Percentiles rank a stretch among this genome's conserved stretches.
phyloP scores from a whole-genome alignment of 306 rosid species.

The Pterocarpus santalinus region DNA sequence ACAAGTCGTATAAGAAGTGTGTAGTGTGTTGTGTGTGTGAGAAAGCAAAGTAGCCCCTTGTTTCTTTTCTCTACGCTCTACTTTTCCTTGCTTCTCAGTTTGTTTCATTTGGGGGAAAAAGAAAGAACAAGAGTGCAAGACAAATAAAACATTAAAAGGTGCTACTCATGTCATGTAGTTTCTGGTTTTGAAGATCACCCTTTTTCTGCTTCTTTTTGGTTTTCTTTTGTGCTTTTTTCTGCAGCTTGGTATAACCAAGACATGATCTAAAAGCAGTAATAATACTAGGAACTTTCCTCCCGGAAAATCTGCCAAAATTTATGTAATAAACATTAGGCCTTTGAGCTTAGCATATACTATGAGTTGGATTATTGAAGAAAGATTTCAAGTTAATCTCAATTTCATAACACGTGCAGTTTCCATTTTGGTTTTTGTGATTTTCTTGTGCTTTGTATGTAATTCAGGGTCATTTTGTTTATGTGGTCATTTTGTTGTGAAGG shows the following conservation, averaged over 20 bases:
- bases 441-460: neutral
- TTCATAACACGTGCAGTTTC: neutral
- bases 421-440: neutral
- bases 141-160: neutral
- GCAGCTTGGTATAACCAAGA: neutral
- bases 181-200: constrained; percentile 26
- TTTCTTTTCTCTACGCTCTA: constrained; percentile 26
- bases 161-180: constrained; percentile 3
- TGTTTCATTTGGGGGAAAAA: neutral
- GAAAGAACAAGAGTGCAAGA: neutral
- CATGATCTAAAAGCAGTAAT: neutral
- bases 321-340: neutral
- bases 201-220: neutral
- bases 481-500: constrained; percentile 41
- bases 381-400: neutral
- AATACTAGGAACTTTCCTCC: neutral
- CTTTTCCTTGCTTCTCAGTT: neutral
- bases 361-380: neutral
- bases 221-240: neutral
- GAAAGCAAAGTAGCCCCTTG: constrained; percentile 16
- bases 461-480: neutral
- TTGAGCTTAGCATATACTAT: neutral
- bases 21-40: too few species aligned
- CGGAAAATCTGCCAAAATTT: neutral
- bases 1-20: neutral